Conservation (phyloP, 345 rosid genomes). For the Balakata baccata region DNA sequence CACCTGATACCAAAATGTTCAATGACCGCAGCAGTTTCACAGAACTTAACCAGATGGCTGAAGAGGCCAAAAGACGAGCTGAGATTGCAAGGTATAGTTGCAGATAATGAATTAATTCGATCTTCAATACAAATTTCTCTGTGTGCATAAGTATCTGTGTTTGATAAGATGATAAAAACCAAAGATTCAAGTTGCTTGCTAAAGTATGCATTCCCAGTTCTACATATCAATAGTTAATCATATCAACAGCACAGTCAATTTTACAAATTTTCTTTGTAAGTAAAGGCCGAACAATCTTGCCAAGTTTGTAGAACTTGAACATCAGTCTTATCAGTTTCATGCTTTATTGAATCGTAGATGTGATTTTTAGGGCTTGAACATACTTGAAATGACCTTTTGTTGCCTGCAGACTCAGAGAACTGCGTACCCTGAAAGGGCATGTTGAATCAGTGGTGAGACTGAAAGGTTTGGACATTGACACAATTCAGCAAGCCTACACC, state of each 20-base stretch:
- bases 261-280: no score
- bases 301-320: no score
- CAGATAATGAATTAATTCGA: background rate
- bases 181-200: no score
- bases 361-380: background rate
- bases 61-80: constrained; percentile 97
- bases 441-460: constrained; percentile 93
- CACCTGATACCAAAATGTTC: constrained; percentile 94
- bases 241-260: no score
- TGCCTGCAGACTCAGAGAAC: constrained; percentile 75
- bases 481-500: constrained; percentile 96
- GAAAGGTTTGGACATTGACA: constrained; percentile 91
- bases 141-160: no score
- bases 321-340: no score
- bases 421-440: constrained; percentile 89
- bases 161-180: no score
- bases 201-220: no score
- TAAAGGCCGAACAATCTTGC: no score
- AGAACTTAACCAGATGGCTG: constrained; percentile 93
- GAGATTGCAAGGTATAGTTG: constrained; percentile 77
- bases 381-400: background rate
- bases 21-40: constrained; percentile 69
- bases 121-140: no score
- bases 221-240: no score
- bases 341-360: no score